phyloP scores from a whole-genome alignment of 352 stramenopile species.

The Globisporangium solare region DNA sequence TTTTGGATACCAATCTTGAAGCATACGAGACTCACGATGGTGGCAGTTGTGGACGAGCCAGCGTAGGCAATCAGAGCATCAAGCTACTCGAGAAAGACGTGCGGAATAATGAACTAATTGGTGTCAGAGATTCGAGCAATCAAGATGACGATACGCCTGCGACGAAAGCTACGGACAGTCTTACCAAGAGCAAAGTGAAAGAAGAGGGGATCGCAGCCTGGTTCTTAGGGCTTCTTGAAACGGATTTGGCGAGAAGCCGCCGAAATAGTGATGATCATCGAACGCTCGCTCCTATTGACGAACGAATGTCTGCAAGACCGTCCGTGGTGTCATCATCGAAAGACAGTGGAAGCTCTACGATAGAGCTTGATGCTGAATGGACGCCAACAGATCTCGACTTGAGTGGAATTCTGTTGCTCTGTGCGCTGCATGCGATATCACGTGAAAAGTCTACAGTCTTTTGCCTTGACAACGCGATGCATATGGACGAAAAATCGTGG shows the following conservation, averaged over 20 bases:
- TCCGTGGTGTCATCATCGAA: not conserved
- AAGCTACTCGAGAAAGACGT: conserved; percentile 16
- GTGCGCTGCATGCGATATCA: conserved; percentile 71
- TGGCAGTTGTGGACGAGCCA: conserved; percentile 2
- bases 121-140: conserved; percentile 9
- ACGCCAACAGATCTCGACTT: conserved; percentile 58
- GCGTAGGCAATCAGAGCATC: conserved; percentile 10
- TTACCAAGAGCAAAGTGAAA: conserved; percentile 40
- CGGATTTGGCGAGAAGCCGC: conserved; percentile 36
- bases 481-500: conserved; percentile 87
- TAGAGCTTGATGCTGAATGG: conserved; percentile 37
- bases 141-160: conserved; percentile 24
- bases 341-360: not conserved
- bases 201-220: conserved; percentile 65
- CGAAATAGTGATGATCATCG: conserved; percentile 20
- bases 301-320: not conserved
- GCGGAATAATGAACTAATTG: not conserved
- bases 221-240: conserved; percentile 63
- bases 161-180: conserved; percentile 9
- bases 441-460: conserved; percentile 64
- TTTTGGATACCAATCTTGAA: conserved; percentile 72
- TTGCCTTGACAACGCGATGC: conserved; percentile 82
- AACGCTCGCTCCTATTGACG: conserved; percentile 10
- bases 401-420: conserved; percentile 73
- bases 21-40: conserved; percentile 32